Conservation (phyloP, 352 stramenopile species). For the Globisporangium polare region DNA sequence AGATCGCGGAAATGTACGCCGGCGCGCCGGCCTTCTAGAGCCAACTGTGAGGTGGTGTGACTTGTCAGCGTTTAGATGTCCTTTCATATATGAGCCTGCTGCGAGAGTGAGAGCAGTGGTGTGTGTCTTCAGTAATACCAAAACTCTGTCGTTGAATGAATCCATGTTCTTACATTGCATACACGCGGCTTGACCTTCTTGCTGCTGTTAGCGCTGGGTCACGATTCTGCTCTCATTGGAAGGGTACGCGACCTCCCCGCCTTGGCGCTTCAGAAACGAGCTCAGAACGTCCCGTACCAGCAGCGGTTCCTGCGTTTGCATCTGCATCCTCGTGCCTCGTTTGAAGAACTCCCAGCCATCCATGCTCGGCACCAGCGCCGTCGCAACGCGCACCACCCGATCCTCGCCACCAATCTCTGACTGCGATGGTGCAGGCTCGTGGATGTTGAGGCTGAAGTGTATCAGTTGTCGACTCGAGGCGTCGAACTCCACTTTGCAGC, state of each 20-base stretch:
- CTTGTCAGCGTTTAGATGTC: neutral
- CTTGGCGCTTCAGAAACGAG: constrained; percentile 20
- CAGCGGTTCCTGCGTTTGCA: constrained; percentile 10
- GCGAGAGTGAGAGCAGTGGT: neutral
- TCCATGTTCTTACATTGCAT: no score
- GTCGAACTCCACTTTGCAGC: constrained; percentile 37
- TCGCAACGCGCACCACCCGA: constrained; percentile 24
- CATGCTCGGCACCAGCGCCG: constrained; percentile 22
- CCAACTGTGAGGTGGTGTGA: neutral
- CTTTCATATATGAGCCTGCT: neutral
- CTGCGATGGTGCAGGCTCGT: neutral
- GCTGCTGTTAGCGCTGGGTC: constrained; percentile 3
- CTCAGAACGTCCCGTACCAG: constrained; percentile 35
- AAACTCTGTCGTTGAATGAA: neutral
- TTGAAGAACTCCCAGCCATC: constrained; percentile 35
- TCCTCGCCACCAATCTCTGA: neutral
- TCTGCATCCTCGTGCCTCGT: constrained; percentile 5
- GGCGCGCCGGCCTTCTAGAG: constrained; percentile 1
- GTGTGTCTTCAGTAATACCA: neutral
- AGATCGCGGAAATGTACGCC: constrained; percentile 56
- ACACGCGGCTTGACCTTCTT: no score
- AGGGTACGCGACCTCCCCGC: constrained; percentile 21
- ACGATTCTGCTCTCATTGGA: constrained; percentile 20
- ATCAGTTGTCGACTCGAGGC: constrained; percentile 10
- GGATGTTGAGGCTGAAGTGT: constrained; percentile 20